Percentiles rank a stretch among this genome's conserved stretches.
Conservation (phyloP, 306 rosid species). For the Hippophae gyantsensis region DNA sequence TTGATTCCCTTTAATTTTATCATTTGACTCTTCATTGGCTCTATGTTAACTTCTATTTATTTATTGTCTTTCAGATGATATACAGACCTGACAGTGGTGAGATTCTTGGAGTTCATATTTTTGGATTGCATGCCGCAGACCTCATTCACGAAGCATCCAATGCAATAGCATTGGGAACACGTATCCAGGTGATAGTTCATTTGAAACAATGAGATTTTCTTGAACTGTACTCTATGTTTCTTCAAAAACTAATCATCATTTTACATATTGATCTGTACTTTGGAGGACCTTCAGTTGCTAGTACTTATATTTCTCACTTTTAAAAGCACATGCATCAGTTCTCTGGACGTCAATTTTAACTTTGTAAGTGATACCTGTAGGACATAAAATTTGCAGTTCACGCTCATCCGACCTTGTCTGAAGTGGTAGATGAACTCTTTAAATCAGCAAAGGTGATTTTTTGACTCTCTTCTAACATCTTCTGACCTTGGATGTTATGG, state of each 20-base stretch:
- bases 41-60: conserved; percentile 17
- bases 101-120: conserved; percentile 93
- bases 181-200: conserved; percentile 50
- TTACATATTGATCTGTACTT: not conserved
- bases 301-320: no score
- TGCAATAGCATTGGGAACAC: conserved; percentile 82
- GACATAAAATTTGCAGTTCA: conserved; percentile 80
- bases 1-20: no score
- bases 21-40: not conserved
- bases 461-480: conserved; percentile 5
- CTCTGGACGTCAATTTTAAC: no score
- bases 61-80: conserved; percentile 53
- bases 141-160: conserved; percentile 99
- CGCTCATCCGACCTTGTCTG: conserved; percentile 95
- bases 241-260: not conserved
- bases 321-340: no score
- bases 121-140: conserved; percentile 99
- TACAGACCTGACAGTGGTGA: conserved; percentile 98
- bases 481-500: not conserved
- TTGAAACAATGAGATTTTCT: not conserved
- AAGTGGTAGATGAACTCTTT: conserved; percentile 89
- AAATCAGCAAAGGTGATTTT: conserved; percentile 85
- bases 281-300: not conserved
- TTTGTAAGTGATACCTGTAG: conserved; percentile 30
- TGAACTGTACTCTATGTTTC: not conserved